Base-by-base conservation (phyloP, 1,284 basidiomycete genomes). In the Apiotrichum veenhuisii region DNA sequence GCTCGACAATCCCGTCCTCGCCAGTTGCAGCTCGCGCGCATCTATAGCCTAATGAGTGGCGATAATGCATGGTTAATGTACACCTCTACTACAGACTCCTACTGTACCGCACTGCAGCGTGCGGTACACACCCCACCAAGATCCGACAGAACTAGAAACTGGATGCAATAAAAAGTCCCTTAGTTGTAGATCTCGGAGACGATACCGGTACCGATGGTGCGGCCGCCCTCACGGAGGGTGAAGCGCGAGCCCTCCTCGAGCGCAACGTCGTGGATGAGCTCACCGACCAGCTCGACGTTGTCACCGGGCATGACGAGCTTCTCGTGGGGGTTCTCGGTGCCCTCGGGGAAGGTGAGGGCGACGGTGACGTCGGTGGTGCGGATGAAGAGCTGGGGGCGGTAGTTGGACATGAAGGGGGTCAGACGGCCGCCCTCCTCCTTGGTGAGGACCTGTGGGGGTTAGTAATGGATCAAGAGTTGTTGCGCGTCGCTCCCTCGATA, bases 391-490 rank as follows among this genome's bases (percentile, higher is more conserved):
- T 98, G 96, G 30, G 95, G 96, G 44, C 89, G 85, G 82, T 98
- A 98, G 81, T 95, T 91, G 77, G 85, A 82, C 86, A 92, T 89
- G 84, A 99, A 98, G 56, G 96, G 95, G 51, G 91, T 96, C 81
- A 93, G 93, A 66, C 96, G 91, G 63, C 96, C 96, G 75, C 94
- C 93, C 82, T 98, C 95, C 66, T 98, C 95, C 79, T 98, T 97
- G 63, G 92, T 96, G 68, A 98, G 83, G 62, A 95, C 46, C 46
- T 48, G 46, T 5, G 46, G 18, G 22, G 10, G 12, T 48, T 17
- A 48, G 46, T 48, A 20, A 23, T n/a, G 27, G 8, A 7, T n/a
- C 7, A 48, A 15, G 41, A 12, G 41, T n/a, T n/a, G n/a, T n/a
- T n/a, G n/a, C n/a, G n/a, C n/a, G n/a, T n/a, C n/a, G n/a, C n/a